These are phyloP conservation scores for Trichomonas tenax DNA, from an alignment of 208 protist genomes.

Conservation along the genomic window DNA sequence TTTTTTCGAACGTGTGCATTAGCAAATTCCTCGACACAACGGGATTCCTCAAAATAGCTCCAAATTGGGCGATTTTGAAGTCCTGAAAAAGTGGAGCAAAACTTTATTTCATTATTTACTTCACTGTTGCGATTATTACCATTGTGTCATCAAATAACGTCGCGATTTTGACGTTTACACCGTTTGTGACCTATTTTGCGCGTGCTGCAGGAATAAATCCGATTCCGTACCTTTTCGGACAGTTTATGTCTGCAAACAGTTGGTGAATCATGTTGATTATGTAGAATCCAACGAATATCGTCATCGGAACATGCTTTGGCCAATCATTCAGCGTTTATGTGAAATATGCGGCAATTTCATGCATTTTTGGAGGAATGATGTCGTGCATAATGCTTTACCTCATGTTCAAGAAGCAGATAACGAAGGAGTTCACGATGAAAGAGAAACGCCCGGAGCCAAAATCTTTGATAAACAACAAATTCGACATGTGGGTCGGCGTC, in stretches of 20 bases:
- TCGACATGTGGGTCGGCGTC: background rate
- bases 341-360: background rate
- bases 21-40: background rate
- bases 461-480: background rate
- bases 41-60: background rate
- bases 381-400: background rate
- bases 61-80: background rate
- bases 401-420: background rate
- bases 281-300: background rate
- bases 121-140: background rate
- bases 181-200: background rate
- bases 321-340: background rate
- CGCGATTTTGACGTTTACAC: background rate
- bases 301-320: background rate
- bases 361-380: background rate
- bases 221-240: background rate
- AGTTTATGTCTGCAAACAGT: background rate
- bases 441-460: background rate
- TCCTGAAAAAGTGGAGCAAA: background rate
- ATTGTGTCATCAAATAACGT: background rate
- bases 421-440: background rate
- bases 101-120: background rate
- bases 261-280: background rate
- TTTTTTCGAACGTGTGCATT: background rate
- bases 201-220: background rate